Evolutionary conservation across 306 rosid species (phyloP).

Genomic region (Castanea crenata): DNA sequence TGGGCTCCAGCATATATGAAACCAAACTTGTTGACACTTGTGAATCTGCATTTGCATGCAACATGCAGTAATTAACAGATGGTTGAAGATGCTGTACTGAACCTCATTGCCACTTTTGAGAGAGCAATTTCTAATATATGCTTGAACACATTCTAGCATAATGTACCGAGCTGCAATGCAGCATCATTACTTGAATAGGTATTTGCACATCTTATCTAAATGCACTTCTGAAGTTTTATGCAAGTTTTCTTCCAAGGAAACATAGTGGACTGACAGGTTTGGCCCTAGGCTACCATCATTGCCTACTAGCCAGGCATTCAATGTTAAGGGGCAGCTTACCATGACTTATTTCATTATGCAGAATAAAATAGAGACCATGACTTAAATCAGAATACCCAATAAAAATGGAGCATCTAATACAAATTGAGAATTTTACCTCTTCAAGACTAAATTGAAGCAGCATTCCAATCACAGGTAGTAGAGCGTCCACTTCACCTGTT

Average conservation of each 20-base stretch:
- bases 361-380: not conserved
- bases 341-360: not conserved
- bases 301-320: not conserved
- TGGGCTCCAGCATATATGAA: slow-evolving; percentile 87
- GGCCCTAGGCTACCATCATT: not conserved
- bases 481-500: slow-evolving; percentile 93
- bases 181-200: too few species aligned
- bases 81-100: not conserved
- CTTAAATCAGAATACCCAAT: not conserved
- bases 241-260: too few species aligned
- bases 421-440: slow-evolving; percentile 56
- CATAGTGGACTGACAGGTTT: not conserved
- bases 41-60: slow-evolving; percentile 58
- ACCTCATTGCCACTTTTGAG: not conserved
- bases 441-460: slow-evolving; percentile 98
- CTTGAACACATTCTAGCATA: too few species aligned
- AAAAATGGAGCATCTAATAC: slow-evolving; percentile 6
- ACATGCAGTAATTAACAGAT: slow-evolving; percentile 14
- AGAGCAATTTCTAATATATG: too few species aligned
- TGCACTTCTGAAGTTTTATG: too few species aligned
- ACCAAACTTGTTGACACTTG: slow-evolving; percentile 91
- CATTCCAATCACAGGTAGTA: slow-evolving; percentile 90
- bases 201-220: too few species aligned
- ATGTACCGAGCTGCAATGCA: too few species aligned
- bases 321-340: not conserved